Percentiles rank a stretch among this genome's conserved stretches.
These are phyloP conservation scores for Umbilicaria muhlenbergii DNA, from an alignment of 495 filamentous ascomycete genomes.

Conservation along the genomic window DNA sequence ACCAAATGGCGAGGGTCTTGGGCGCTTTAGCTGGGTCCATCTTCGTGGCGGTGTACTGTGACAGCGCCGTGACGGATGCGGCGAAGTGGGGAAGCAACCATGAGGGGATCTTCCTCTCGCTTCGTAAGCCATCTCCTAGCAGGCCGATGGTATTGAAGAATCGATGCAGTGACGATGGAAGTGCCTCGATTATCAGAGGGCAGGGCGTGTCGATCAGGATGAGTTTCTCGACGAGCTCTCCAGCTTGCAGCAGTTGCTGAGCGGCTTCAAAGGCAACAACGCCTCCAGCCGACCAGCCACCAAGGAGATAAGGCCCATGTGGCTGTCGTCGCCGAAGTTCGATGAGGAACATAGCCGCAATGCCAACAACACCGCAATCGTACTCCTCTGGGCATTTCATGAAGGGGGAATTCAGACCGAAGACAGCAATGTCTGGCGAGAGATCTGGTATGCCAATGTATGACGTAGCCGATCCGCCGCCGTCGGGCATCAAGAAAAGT, in stretches of 20 bases:
- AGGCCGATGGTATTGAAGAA: slow-evolving; percentile 72
- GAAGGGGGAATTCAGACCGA: slow-evolving; percentile 51
- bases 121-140: slow-evolving; percentile 46
- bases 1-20: slow-evolving; percentile 60
- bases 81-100: slow-evolving; percentile 82
- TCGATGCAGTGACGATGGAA: slow-evolving; percentile 57
- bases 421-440: slow-evolving; percentile 37
- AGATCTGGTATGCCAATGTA: slow-evolving; percentile 45
- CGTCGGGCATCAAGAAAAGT: slow-evolving; percentile 36
- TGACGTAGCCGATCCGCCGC: slow-evolving; percentile 37
- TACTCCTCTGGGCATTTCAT: slow-evolving; percentile 44
- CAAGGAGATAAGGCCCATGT: slow-evolving; percentile 51
- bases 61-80: slow-evolving; percentile 57
- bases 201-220: slow-evolving; percentile 72
- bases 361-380: slow-evolving; percentile 37
- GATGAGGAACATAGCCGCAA: slow-evolving; percentile 41
- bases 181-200: slow-evolving; percentile 60
- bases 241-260: slow-evolving; percentile 49
- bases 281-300: slow-evolving; percentile 76
- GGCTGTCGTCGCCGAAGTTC: slow-evolving; percentile 61
- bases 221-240: slow-evolving; percentile 57
- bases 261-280: slow-evolving; percentile 78
- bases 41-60: slow-evolving; percentile 51
- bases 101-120: slow-evolving; percentile 42
- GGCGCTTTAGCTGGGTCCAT: slow-evolving; percentile 34